Evolutionary conservation across 768 basidiomycete species (phyloP), one percentile per base, ranked within the genome.

Genomic region (Fomitopsis serialis): DNA sequence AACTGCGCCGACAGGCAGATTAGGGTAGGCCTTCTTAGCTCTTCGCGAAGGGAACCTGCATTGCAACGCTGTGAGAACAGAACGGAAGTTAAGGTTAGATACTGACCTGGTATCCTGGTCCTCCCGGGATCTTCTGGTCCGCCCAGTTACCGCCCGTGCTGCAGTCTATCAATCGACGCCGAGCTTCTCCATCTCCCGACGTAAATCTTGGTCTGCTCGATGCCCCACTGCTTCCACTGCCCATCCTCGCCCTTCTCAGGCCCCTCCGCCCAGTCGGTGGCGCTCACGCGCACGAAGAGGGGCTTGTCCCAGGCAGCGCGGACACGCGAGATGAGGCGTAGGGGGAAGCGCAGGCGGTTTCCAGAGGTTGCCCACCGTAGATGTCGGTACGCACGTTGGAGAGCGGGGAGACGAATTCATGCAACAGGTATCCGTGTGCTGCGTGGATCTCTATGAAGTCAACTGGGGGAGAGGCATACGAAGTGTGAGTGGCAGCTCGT

Each of bases 121-220:
- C 68, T 21, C 79, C 45, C 1, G 69, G 48, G 48, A 92, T 85
- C 59, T 83, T 77, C 66, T 88, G 84, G 48, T 74, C 59, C 3
- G 56, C 64, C 72, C 79, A 85, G 59, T 85, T 84, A 2, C 87
- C 87, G 13, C 87, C 89, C 2, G 62, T 59, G 44, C 63, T 68
- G 19, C 77, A 77, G 66, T 95, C 89, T 47, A 95, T 65, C n/a
- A 95, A 63, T 92, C 91, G 12, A 92, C 75, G 8, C 85, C 87
- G 4, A 82, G 58, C 51, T 80, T 73, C 60, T 78, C 66, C 61
- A 92, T 65, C 63, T 80, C 76, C 13, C 75, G 2, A 75, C 74
- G 27, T 84, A 74, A 32, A 83, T 61, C 29, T 73, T 82, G 64
- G 79, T 87, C 68, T 93, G 91, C 62, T 90, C 84, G 48, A 90